Evolutionary conservation across 2,329 filamentous ascomycete genomes (phyloP).

Genomic region (Verticillium longisporum): DNA sequence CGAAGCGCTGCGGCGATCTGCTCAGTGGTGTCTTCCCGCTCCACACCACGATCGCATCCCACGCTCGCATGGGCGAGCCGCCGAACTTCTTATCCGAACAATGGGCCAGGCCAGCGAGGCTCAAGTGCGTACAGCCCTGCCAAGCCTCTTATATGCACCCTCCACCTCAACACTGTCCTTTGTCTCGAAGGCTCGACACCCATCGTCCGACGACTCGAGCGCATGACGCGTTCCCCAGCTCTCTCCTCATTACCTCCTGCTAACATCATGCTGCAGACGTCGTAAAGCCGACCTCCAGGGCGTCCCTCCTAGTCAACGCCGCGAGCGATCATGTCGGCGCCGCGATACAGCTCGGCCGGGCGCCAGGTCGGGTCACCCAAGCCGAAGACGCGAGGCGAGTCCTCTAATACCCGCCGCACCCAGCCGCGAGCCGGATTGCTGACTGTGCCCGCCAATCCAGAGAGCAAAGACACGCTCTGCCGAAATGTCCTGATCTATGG

Average conservation of each 20-base stretch:
- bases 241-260: slow-evolving; percentile 6
- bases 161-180: not conserved
- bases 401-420: not conserved
- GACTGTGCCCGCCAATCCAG: slow-evolving; percentile 28
- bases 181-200: not conserved
- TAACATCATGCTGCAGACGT: slow-evolving; percentile 26
- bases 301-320: slow-evolving; percentile 15
- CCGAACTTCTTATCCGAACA: slow-evolving; percentile 28
- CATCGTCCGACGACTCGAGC: not conserved
- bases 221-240: not conserved
- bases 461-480: slow-evolving; percentile 85
- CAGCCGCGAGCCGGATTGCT: slow-evolving; percentile 4
- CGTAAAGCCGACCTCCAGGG: slow-evolving; percentile 32
- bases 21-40: not conserved
- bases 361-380: slow-evolving; percentile 49
- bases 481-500: slow-evolving; percentile 92
- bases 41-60: not conserved
- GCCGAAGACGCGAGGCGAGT: slow-evolving; percentile 49
- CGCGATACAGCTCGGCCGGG: slow-evolving; percentile 37
- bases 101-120: slow-evolving; percentile 39
- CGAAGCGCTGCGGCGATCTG: not conserved
- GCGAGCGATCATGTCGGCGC: slow-evolving; percentile 35
- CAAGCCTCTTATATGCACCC: slow-evolving; percentile 4
- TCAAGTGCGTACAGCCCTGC: slow-evolving; percentile 30
- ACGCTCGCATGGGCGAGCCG: not conserved